Evolutionary conservation across 129 eudicot genomes (phyloP).

Genomic region (Apium graveolens): DNA sequence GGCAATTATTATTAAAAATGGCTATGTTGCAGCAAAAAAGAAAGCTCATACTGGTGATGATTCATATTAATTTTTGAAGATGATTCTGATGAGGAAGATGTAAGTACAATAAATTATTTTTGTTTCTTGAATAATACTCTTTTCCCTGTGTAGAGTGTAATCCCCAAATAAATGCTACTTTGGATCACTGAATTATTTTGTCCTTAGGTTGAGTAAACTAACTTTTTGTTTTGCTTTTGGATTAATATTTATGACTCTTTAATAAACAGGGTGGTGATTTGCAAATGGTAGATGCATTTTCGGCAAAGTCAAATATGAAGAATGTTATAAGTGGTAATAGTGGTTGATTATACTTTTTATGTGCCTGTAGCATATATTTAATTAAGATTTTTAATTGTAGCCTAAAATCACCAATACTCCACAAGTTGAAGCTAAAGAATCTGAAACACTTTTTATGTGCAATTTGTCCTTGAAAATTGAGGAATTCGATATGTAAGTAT

Average conservation of each 20-base stretch:
- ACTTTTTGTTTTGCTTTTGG: background rate
- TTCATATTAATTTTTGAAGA: constrained; percentile 15
- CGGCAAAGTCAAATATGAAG: constrained; percentile 4
- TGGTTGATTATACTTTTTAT: background rate
- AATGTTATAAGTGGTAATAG: constrained; percentile 2
- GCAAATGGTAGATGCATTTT: background rate
- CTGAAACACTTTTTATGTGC: constrained; percentile 81
- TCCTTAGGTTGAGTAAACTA: background rate
- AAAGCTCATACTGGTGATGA: constrained; percentile 19
- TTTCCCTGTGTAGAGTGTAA: no score
- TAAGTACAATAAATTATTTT: no score
- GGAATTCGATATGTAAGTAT: constrained; percentile 58
- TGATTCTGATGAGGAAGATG: no score
- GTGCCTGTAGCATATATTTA: background rate
- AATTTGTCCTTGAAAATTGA: constrained; percentile 55
- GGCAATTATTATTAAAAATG: constrained; percentile 16
- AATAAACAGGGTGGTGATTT: background rate
- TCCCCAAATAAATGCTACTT: background rate
- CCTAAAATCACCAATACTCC: constrained; percentile 62
- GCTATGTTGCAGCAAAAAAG: constrained; percentile 14
- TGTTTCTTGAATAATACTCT: no score
- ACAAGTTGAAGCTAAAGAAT: constrained; percentile 39
- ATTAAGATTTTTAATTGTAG: constrained; percentile 23
- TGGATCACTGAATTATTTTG: background rate
- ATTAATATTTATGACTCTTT: background rate